Conservation (phyloP, 148 eudicot genomes). For the Nepenthes gracilis region DNA sequence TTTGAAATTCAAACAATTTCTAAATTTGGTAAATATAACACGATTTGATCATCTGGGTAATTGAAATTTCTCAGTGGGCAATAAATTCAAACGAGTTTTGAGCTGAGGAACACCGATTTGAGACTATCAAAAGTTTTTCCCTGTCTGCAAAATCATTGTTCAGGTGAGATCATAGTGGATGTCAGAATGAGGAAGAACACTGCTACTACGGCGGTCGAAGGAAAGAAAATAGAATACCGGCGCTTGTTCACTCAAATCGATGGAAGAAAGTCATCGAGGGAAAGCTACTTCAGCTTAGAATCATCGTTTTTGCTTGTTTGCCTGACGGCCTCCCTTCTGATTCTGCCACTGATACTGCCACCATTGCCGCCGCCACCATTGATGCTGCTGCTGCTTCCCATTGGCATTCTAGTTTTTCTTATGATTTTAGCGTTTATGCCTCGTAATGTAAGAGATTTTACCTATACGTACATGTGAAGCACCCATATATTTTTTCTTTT, state of each 20-base stretch:
- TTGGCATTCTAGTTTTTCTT: conserved; percentile 53
- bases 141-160: too few relatives aligned
- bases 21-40: too few relatives aligned
- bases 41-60: too few relatives aligned
- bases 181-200: background rate
- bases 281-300: conserved; percentile 51
- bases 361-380: conserved; percentile 91
- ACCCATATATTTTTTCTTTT: background rate
- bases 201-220: background rate
- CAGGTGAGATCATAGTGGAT: background rate
- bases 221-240: background rate
- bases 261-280: background rate
- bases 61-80: too few relatives aligned
- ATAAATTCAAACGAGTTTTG: too few relatives aligned
- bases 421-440: conserved; percentile 79
- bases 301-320: conserved; percentile 50
- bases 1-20: too few relatives aligned
- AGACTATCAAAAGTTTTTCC: too few relatives aligned
- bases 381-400: conserved; percentile 67
- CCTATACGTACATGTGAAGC: conserved; percentile 26
- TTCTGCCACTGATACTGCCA: conserved; percentile 70
- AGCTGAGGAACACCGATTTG: too few relatives aligned
- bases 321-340: conserved; percentile 55
- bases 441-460: conserved; percentile 30
- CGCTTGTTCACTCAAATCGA: background rate